Evolutionary conservation across 2,329 filamentous ascomycete species (phyloP).

Genomic region (Apiospora marii): DNA sequence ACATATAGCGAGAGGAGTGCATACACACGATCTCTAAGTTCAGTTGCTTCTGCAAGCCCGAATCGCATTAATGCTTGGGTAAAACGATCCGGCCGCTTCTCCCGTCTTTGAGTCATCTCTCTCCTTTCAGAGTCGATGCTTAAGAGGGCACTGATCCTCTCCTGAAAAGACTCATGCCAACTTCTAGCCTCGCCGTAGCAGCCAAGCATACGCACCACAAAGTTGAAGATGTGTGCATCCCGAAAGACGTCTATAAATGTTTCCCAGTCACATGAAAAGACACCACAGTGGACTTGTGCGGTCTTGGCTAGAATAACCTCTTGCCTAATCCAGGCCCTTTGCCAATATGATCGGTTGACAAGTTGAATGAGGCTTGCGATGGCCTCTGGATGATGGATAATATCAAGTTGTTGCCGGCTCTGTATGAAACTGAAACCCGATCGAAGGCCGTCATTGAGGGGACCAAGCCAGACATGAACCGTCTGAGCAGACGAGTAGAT

Average conservation of each 20-base stretch:
- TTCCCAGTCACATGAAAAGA: not conserved
- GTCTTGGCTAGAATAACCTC: not conserved
- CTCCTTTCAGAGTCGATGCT: not conserved
- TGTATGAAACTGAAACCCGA: not conserved
- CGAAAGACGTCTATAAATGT: not conserved
- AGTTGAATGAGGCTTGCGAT: not conserved
- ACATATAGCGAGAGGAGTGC: not conserved
- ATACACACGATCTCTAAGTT: not conserved
- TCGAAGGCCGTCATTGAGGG: no score
- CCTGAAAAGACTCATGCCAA: not conserved
- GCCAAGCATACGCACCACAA: no score
- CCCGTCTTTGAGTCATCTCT: not conserved
- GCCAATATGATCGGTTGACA: not conserved
- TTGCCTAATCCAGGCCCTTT: not conserved
- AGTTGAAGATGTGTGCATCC: no score
- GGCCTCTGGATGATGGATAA: not conserved
- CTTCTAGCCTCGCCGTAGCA: not conserved
- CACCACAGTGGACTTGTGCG: not conserved
- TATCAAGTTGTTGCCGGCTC: no score
- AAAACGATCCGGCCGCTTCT: not conserved
- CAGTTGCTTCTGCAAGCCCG: not conserved
- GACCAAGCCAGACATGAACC: not conserved
- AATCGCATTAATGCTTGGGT: not conserved
- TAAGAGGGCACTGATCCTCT: not conserved
- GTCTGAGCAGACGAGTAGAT: not conserved